Conservation (phyloP, 495 filamentous ascomycete genomes). For the Pyrenula massariospora region DNA sequence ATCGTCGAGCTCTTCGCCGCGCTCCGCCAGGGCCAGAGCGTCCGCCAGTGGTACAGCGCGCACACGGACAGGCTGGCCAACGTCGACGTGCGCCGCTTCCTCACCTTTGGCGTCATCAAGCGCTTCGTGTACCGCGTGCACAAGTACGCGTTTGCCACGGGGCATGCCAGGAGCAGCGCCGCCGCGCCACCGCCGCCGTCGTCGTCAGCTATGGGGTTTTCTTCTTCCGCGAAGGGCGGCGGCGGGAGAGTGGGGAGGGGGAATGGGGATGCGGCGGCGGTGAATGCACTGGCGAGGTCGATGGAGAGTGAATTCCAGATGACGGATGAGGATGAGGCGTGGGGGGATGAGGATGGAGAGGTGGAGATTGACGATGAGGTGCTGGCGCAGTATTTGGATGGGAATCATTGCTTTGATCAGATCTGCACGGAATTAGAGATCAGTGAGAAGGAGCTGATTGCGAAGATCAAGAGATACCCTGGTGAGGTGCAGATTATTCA, state of each 20-base stretch:
- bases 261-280: not conserved
- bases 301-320: constrained; percentile 1
- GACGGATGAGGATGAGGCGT: not conserved
- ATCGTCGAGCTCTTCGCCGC: constrained; percentile 59
- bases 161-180: constrained; percentile 16
- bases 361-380: constrained; percentile 1
- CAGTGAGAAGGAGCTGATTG: constrained; percentile 42
- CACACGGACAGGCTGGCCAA: constrained; percentile 54
- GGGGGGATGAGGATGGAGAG: not conserved
- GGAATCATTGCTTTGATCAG: constrained; percentile 77
- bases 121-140: constrained; percentile 90
- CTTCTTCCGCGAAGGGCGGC: not conserved
- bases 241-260: not conserved
- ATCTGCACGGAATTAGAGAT: constrained; percentile 69
- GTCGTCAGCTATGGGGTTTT: not conserved
- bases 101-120: constrained; percentile 93
- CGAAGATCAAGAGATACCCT: constrained; percentile 33
- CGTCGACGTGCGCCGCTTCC: constrained; percentile 80
- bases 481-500: constrained; percentile 44
- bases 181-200: constrained; percentile 12
- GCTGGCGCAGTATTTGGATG: constrained; percentile 63
- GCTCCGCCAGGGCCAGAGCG: constrained; percentile 62
- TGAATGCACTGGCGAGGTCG: not conserved
- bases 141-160: constrained; percentile 66
- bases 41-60: constrained; percentile 70